A percentile compares a stretch with the other conserved stretches of the same genome.
These are phyloP conservation scores for Moringa oleifera DNA, from an alignment of 345 rosid genomes.

Conservation along the genomic window DNA sequence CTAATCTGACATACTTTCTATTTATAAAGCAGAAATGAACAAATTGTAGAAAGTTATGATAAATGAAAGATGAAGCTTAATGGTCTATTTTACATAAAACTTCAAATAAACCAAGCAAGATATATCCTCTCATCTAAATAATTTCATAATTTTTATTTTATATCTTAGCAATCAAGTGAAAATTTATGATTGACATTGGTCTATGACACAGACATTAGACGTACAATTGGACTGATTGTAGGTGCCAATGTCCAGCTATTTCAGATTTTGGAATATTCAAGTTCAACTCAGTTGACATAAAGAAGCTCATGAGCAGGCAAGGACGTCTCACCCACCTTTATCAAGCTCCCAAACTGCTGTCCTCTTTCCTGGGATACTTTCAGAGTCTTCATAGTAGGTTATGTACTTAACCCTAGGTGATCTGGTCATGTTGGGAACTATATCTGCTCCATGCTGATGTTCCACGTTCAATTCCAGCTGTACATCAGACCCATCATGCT, in stretches of 20 bases:
- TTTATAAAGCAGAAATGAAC: no score
- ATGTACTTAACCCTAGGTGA: conserved; percentile 74
- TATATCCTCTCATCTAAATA: no score
- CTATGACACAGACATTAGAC: background rate
- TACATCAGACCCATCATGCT: conserved; percentile 92
- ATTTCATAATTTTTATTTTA: no score
- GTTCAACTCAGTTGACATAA: background rate
- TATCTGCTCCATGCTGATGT: conserved; percentile 63
- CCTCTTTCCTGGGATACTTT: conserved; percentile 75
- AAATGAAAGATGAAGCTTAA: no score
- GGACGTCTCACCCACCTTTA: conserved; percentile 53
- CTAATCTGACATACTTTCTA: background rate
- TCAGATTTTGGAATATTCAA: conserved; percentile 10
- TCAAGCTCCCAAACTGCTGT: conserved; percentile 99
- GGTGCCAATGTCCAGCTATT: conserved; percentile 6
- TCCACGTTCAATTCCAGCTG: conserved; percentile 76
- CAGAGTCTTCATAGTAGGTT: conserved; percentile 91
- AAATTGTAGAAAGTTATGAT: no score
- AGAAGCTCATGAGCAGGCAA: background rate
- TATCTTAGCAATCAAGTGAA: no score
- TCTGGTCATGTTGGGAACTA: conserved; percentile 85
- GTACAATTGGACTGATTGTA: background rate
- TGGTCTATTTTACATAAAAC: no score
- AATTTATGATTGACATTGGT: no score
- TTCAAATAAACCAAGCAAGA: no score